A percentile compares a stretch with the other conserved stretches of the same genome.
These are phyloP conservation scores for Dactylellina drechsleri DNA, from an alignment of 2,329 filamentous ascomycete genomes.

Conservation along the genomic window DNA sequence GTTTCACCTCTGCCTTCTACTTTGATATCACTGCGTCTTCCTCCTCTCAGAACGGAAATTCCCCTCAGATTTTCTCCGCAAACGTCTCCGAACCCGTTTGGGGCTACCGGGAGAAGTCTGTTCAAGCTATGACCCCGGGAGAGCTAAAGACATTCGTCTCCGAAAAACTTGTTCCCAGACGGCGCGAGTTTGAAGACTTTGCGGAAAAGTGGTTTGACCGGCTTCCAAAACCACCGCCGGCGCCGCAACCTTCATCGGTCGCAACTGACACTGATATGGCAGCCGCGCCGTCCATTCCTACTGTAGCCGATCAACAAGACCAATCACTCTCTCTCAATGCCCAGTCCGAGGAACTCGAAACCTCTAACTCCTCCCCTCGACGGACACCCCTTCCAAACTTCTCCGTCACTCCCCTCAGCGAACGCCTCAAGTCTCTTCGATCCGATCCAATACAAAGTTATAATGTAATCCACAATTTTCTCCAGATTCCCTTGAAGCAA, in stretches of 20 bases:
- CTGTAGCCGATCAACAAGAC: not conserved
- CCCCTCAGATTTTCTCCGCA: not conserved
- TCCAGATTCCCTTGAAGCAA: conserved; percentile 55
- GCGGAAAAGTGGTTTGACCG: conserved; percentile 29
- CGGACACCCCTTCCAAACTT: conserved; percentile 19
- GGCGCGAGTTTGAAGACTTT: conserved; percentile 55
- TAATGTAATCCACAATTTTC: conserved; percentile 55
- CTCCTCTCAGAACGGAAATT: conserved; percentile 15
- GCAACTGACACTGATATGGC: not conserved
- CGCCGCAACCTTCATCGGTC: not conserved
- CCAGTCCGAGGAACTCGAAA: no score
- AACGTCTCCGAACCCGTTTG: conserved; percentile 46
- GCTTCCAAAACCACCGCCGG: not conserved
- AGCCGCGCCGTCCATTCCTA: not conserved
- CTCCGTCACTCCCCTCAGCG: not conserved
- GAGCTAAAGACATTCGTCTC: conserved; percentile 56
- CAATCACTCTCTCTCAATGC: not conserved
- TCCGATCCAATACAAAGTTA: conserved; percentile 45
- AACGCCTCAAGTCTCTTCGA: conserved; percentile 13
- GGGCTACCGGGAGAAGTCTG: conserved; percentile 56
- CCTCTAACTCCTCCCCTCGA: not conserved
- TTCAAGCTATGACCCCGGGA: conserved; percentile 55
- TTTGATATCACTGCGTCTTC: conserved; percentile 5
- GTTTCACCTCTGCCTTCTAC: conserved; percentile 56
- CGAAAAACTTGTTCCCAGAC: conserved; percentile 54